Percentiles rank a stretch among this genome's conserved stretches.
Evolutionary conservation across 345 rosid species (phyloP).

Genomic region (Lepidium sativum): DNA sequence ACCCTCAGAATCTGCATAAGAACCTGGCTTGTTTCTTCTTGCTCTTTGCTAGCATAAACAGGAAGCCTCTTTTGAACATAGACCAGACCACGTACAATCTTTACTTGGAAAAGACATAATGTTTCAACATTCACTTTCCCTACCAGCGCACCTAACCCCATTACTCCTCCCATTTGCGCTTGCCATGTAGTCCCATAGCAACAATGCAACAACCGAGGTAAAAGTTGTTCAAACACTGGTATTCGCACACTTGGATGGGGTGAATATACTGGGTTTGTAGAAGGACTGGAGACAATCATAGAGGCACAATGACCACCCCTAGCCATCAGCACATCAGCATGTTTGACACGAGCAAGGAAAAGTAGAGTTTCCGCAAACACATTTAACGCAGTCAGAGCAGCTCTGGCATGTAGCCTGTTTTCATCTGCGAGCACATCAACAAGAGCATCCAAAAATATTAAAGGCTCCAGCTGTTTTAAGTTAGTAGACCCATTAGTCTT

Average conservation of each 20-base stretch:
- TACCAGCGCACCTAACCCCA: conserved; percentile 91
- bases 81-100: conserved; percentile 70
- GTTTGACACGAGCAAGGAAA: conserved; percentile 82
- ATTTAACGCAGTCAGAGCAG: conserved; percentile 75
- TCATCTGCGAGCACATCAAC: conserved; percentile 92
- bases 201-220: conserved; percentile 94
- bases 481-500: conserved; percentile 41
- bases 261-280: conserved; percentile 91
- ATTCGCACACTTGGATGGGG: conserved; percentile 81
- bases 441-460: conserved; percentile 81
- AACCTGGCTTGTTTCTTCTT: conserved; percentile 95
- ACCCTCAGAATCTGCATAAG: conserved; percentile 95
- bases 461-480: conserved; percentile 83
- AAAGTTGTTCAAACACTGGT: conserved; percentile 94
- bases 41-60: conserved; percentile 84
- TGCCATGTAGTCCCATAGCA: conserved; percentile 97
- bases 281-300: conserved; percentile 96
- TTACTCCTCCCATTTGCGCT: conserved; percentile 97
- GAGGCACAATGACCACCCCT: conserved; percentile 84
- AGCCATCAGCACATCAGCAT: conserved; percentile 66
- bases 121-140: conserved; percentile 96
- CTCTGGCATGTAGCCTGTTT: conserved; percentile 81
- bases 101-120: conserved; percentile 76
- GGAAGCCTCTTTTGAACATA: conserved; percentile 95
- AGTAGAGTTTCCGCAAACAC: conserved; percentile 81